Evolutionary conservation across 1,284 basidiomycete genomes (phyloP), one percentile per base, ranked within the genome.

Genomic region (Rhodotorula glutinis): DNA sequence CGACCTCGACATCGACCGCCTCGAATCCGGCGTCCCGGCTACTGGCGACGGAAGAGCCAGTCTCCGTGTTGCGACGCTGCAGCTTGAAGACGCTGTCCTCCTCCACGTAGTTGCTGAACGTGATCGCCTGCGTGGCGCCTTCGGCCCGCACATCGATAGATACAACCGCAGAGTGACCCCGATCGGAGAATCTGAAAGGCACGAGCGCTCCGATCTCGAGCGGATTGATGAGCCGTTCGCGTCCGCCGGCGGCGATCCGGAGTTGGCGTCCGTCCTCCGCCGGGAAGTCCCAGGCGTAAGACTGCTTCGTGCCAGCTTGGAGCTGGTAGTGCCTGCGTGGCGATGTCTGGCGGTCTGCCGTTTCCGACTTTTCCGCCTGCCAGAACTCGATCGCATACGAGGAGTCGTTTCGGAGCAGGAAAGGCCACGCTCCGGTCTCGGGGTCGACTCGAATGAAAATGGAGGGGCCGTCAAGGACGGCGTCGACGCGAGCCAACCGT

Each of bases 271-370:
- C 87, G 62, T 82, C 82, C 4, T 88, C 87, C 14, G 93, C 91
- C 1, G 96, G 96, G 71, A 85, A 87, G 78, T 99, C 96, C 96
- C 96, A 99, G 10, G 93, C 89, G 77, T 98, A 99, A 60, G 84
- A 81, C 62, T 84, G 78, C 52, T 81, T 83, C 13, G 83, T 82
- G 57, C 83, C 86, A 14, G 86, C 83, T n/a, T 80, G 77, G 16
- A 92, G 79, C 57, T 81, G 82, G 78, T 92, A 80, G 17, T 73
- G 69, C 70, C 79, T 70, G 43, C 77, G 60, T 60, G 59, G 63
- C 68, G 71, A 57, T 3, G 56, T 40, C 66, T 57, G 25, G 30
- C 55, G 14, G 78, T 75, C 13, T 72, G 72, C 0, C 72, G 72
- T 2, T 69, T 71, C 65, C 1, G 57, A 30, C 33, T 72, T 47